phyloP scores from a whole-genome alignment of 2,329 filamentous ascomycete genomes.

The Pyrenophora graminea region DNA sequence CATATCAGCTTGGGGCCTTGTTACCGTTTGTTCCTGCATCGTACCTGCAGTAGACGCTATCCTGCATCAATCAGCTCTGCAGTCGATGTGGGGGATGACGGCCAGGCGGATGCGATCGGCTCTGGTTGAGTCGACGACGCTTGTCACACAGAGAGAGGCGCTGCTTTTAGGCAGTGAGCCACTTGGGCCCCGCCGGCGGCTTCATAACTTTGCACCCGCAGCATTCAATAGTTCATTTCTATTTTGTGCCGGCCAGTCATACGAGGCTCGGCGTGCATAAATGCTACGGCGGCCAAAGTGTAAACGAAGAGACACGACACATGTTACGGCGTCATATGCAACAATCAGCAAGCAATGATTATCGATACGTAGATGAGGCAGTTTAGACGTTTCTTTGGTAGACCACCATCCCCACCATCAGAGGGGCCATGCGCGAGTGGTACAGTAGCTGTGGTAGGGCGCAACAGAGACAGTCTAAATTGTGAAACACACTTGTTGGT shows the following conservation, averaged over 20 bases:
- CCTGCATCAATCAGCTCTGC: conserved; percentile 27
- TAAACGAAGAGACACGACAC: conserved; percentile 11
- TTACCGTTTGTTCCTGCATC: conserved; percentile 28
- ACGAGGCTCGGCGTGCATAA: conserved; percentile 38
- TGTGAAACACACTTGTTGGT: conserved; percentile 34
- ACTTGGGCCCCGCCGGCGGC: conserved; percentile 28
- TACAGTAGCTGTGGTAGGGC: not conserved
- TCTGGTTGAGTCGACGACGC: conserved; percentile 29
- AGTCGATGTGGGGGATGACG: conserved; percentile 38
- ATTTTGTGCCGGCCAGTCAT: conserved; percentile 43
- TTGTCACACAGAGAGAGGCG: conserved; percentile 30
- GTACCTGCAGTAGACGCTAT: conserved; percentile 49
- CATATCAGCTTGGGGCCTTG: conserved; percentile 17
- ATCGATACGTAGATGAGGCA: conserved; percentile 25
- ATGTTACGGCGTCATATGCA: conserved; percentile 9
- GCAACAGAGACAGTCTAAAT: conserved; percentile 13
- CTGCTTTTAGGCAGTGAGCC: conserved; percentile 19
- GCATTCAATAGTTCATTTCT: conserved; percentile 40
- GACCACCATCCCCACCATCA: conserved; percentile 6
- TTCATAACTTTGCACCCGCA: conserved; percentile 30
- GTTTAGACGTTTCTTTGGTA: conserved; percentile 2
- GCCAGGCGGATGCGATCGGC: conserved; percentile 31
- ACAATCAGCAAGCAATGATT: conserved; percentile 8
- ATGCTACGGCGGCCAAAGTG: conserved; percentile 18
- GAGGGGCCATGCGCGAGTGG: not conserved